Base-by-base conservation (phyloP, 768 basidiomycete species). In the Tulasnella sp. region DNA sequence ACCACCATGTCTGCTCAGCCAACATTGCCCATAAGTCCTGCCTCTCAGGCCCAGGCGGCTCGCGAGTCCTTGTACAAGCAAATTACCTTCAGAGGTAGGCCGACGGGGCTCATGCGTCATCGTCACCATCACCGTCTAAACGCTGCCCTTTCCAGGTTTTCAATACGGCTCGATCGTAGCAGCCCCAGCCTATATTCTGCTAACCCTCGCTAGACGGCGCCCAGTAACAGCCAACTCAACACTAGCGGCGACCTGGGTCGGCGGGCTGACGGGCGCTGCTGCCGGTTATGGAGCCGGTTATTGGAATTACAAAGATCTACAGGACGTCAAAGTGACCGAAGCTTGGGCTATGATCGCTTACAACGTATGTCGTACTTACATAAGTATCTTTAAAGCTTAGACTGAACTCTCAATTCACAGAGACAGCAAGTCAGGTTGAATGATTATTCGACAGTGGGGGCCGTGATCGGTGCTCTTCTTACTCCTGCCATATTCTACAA, bases 371-470 rank as follows among this genome's bases (percentile, higher is more conserved):
- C 19, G n/a, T 62, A 29, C 41, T 19, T 37, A 29, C 16, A 17
- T n/a, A 39, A 29, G 17, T 34, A 22, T 17, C 34, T 29, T 35
- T 69, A 17, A 11, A 2, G 11, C 22, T 65, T 65, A 19, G 4
- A 40, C 26, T 1, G 17, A n/a, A n/a, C 3, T 65, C 39, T 12
- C 26, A 5, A 65, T 65, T 5, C 22, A 12, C 67, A 92, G 90
- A 85, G 83, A 16, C 80, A 82, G 47, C 83, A 85, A 26, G 79
- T 90, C 68, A 82, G 90, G 75, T 83, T 84, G 63, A 87, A 91
- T 70, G 92, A 93, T 78, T 88, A 91, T 77, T 84, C 90, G 26
- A 91, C 86, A 1, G 90, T 93, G 62, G 92, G 92, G 32, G 83
- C 84, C 22, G 76, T 92, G 63, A 79, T 94, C 26, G 85, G 83